These are phyloP conservation scores for Lentinula novae-zelandiae DNA, from an alignment of 1,284 basidiomycete species.

Conservation along the genomic window DNA sequence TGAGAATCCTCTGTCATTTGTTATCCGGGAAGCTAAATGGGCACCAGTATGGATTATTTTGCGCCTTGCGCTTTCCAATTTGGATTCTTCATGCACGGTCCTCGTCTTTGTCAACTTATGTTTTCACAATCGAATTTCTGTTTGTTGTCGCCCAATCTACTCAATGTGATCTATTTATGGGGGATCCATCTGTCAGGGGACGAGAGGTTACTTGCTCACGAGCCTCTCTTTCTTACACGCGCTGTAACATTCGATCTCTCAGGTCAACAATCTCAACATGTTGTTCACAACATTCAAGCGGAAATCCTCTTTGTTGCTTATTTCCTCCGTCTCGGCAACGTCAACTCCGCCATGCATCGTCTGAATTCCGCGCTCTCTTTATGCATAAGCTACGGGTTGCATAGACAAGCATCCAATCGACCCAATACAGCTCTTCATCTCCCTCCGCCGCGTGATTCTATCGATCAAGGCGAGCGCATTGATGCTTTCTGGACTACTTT, in stretches of 20 bases:
- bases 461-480: slow-evolving; percentile 45
- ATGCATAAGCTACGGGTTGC: slow-evolving; percentile 30
- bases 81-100: slow-evolving; percentile 22
- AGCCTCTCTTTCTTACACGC: slow-evolving; percentile 26
- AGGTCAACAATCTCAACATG: slow-evolving; percentile 24
- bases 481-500: slow-evolving; percentile 45
- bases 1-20: not conserved
- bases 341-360: slow-evolving; percentile 40
- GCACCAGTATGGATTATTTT: slow-evolving; percentile 13
- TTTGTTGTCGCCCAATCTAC: slow-evolving; percentile 27
- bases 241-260: slow-evolving; percentile 26
- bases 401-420: slow-evolving; percentile 25
- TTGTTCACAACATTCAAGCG: slow-evolving; percentile 45
- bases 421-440: slow-evolving; percentile 19
- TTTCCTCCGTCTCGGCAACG: slow-evolving; percentile 37
- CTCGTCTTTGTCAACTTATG: slow-evolving; percentile 15
- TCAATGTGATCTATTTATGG: slow-evolving; percentile 33
- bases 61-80: slow-evolving; percentile 16
- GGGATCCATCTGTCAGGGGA: slow-evolving; percentile 28
- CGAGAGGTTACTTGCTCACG: slow-evolving; percentile 20
- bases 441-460: slow-evolving; percentile 30
- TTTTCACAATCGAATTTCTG: slow-evolving; percentile 11
- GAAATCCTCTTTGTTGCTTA: slow-evolving; percentile 42
- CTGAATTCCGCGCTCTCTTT: slow-evolving; percentile 36
- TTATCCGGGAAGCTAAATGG: not conserved